Percentiles rank a stretch among this genome's conserved stretches.
Conservation (phyloP, 164 flowering plant species). For the Protea cynaroides region DNA sequence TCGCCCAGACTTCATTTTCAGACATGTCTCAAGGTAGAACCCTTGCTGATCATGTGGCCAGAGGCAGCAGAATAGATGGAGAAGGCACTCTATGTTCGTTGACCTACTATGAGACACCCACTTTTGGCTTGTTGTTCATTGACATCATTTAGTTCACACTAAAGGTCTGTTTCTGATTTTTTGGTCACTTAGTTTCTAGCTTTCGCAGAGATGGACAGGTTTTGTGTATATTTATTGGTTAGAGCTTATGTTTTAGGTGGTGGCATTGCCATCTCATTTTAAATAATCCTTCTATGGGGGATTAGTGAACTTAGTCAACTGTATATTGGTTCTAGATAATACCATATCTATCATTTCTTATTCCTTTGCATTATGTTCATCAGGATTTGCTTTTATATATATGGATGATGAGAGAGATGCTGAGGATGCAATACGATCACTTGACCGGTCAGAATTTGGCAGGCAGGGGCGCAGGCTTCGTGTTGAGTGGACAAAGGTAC, state of each 20-base stretch:
- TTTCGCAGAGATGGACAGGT: conserved; percentile 37
- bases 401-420: conserved; percentile 99
- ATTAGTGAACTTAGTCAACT: conserved; percentile 12
- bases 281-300: conserved; percentile 19
- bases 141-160: conserved; percentile 66
- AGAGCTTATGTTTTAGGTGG: conserved; percentile 13
- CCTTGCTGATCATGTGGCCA: conserved; percentile 34
- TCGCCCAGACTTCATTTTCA: conserved; percentile 41
- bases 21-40: conserved; percentile 44
- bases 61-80: conserved; percentile 60
- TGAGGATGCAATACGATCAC: conserved; percentile 86
- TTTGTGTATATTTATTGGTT: conserved; percentile 22
- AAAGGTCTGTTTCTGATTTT: conserved; percentile 88
- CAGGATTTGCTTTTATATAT: conserved; percentile 96
- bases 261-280: conserved; percentile 5
- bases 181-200: conserved; percentile 55
- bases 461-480: conserved; percentile 90
- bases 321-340: background rate
- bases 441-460: conserved; percentile 83
- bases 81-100: conserved; percentile 51
- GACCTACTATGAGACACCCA: conserved; percentile 69
- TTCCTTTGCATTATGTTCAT: conserved; percentile 7
- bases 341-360: background rate
- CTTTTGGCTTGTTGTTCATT: conserved; percentile 72
- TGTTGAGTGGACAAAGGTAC: conserved; percentile 97